Percentiles rank a stretch among this genome's conserved stretches.
phyloP scores from a whole-genome alignment of 345 rosid genomes.

The Eucalyptus pauciflora region DNA sequence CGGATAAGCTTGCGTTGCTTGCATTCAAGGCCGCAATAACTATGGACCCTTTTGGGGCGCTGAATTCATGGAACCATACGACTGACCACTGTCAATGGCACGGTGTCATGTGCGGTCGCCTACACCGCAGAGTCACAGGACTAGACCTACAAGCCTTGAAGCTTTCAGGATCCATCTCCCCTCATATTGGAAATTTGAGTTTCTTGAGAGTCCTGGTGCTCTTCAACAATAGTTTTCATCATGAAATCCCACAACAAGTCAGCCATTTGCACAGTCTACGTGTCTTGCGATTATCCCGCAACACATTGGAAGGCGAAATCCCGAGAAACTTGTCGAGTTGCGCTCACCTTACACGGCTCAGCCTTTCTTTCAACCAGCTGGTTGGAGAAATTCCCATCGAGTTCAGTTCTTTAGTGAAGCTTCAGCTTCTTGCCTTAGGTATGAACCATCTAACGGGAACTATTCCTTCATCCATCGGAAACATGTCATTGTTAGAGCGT shows the following conservation, averaged over 20 bases:
- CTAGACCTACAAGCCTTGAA: not conserved
- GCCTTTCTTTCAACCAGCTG: not conserved
- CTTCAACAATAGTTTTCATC: not conserved
- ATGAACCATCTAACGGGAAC: slow-evolving; percentile 3
- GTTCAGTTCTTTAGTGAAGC: not conserved
- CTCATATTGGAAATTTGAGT: not conserved
- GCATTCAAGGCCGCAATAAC: not conserved
- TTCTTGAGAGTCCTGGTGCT: not conserved
- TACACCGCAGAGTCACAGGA: not conserved
- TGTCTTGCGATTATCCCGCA: not conserved
- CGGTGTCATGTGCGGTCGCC: not conserved
- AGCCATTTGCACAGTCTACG: not conserved
- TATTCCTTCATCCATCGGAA: slow-evolving; percentile 5
- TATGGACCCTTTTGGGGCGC: not conserved
- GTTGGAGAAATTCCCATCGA: slow-evolving; percentile 2
- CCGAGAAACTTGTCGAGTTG: slow-evolving; percentile 1
- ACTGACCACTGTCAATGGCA: not conserved
- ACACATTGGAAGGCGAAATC: slow-evolving; percentile 2
- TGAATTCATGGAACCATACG: not conserved
- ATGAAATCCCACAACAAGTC: not conserved
- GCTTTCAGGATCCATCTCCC: not conserved
- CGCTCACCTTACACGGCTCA: not conserved
- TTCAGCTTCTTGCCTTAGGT: not conserved
- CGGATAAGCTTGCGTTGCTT: not conserved
- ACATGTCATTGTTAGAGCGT: not conserved